Evolutionary conservation across 352 stramenopile genomes (phyloP), one percentile per base, ranked within the genome.

Genomic region (Globisporangium mamillatum): DNA sequence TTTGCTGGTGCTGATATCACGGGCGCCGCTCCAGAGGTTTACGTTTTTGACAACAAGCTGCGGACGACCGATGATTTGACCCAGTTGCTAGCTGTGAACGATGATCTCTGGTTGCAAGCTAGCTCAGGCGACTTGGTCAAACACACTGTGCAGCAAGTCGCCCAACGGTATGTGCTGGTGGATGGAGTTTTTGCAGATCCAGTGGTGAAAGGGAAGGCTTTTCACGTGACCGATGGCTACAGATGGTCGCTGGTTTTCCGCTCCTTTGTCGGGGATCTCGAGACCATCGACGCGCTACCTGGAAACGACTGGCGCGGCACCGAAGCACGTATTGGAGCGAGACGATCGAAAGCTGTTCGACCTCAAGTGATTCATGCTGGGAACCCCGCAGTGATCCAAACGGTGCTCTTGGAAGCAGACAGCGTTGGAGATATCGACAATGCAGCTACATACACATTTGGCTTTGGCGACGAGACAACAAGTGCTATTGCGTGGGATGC

Each of bases 181-280:
- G 76, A 62, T 16, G 87, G 85, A 1, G 68, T 74, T 3, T 89
- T 94, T 52, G 72, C 74, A 24, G 63, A 74, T 4, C 68, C 54
- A 1, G 70, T 93, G 57, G 48, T 87, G 3, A 78, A 72, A 53
- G 68, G 53, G 1, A 75, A 63, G 5, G 79, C 73, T 0, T 79
- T 79, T 14, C 66, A 84, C 22, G 67, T 79, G 8, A 65, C 72
- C 6, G 81, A 79, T 56, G 87, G 87, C n/a, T 78, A 67, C 1
- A 79, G 75, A 41, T 94, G 86, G 81, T 75, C 80, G 9, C 69
- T 94, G 16, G 75, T 91, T 2, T 94, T 94, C 34, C 80, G 85
- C 1, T 93, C 85, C 0, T 92, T 85, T 56, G 63, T 78, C 14
- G 83, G 75, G 8, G 74, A 77, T 56, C 65, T 94, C 9, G 70